phyloP scores from a whole-genome alignment of 2,329 filamentous ascomycete species.

The Chaetomium sp. region DNA sequence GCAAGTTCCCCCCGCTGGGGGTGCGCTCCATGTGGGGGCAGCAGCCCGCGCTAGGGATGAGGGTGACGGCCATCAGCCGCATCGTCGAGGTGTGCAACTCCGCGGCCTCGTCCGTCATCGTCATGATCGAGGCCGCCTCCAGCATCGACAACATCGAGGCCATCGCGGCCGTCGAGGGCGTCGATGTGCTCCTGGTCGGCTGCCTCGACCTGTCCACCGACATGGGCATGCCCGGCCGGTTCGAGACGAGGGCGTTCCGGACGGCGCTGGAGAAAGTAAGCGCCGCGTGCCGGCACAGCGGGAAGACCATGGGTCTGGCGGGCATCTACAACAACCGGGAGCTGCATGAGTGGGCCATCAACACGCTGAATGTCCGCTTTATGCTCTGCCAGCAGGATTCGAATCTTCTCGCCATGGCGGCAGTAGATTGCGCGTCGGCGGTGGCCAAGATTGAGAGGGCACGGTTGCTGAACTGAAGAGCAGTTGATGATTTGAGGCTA shows the following conservation, averaged over 20 bases:
- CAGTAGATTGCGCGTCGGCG: background rate
- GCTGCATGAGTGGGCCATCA: conserved; percentile 9
- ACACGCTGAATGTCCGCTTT: background rate
- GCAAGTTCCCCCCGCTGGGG: conserved; percentile 7
- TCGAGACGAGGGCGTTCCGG: conserved; percentile 1
- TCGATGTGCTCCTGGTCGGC: conserved; percentile 4
- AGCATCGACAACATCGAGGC: conserved; percentile 7
- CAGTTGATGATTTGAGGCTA: background rate
- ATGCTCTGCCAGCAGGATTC: conserved; percentile 12
- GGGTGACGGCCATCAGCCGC: background rate
- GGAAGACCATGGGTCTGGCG: background rate
- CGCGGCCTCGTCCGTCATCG: conserved; percentile 1
- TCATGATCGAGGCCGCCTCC: conserved; percentile 2
- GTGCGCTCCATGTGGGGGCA: conserved; percentile 3
- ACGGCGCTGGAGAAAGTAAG: conserved; percentile 5
- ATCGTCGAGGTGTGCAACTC: conserved; percentile 10
- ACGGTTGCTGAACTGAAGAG: background rate
- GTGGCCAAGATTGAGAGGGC: background rate
- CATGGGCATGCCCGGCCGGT: background rate
- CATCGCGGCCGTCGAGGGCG: conserved; percentile 4
- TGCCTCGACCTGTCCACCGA: conserved; percentile 10
- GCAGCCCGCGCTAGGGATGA: conserved; percentile 1
- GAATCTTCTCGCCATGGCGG: background rate
- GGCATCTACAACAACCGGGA: conserved; percentile 11
- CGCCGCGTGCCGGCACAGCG: background rate